These are phyloP conservation scores for Oehlia diaphana DNA, from an alignment of 192 early-diverging fungal species.

Conservation along the genomic window DNA sequence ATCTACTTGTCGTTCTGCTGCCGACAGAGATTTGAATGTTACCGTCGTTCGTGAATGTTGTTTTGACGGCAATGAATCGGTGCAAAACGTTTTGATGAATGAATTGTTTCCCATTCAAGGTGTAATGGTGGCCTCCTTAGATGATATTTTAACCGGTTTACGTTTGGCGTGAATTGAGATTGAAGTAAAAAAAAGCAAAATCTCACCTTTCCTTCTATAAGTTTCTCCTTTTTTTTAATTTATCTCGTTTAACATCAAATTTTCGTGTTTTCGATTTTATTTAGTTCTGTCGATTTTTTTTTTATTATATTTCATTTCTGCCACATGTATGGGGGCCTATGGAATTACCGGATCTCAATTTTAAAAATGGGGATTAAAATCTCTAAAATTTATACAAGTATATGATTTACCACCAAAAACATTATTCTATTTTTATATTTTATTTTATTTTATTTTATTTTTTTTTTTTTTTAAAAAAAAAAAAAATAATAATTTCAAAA, in stretches of 20 bases:
- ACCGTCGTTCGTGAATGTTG: constrained; percentile 28
- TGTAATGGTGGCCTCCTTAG: constrained; percentile 13
- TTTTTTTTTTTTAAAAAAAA: background rate
- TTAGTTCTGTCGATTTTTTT: background rate
- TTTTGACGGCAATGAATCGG: constrained; percentile 18
- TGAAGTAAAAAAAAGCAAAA: background rate
- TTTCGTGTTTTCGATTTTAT: background rate
- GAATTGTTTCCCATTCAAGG: constrained; percentile 25
- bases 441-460: background rate
- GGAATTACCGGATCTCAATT: background rate
- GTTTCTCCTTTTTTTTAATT: background rate
- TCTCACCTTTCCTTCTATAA: background rate
- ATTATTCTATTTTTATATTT: background rate
- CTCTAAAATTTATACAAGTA: background rate
- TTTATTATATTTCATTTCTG: background rate
- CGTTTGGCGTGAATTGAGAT: background rate
- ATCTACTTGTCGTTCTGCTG: constrained; percentile 15
- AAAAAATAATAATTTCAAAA: background rate
- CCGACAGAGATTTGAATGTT: constrained; percentile 11
- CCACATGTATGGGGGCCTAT: background rate
- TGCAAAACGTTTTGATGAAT: constrained; percentile 29
- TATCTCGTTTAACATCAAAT: background rate
- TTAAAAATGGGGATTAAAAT: background rate
- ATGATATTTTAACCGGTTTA: constrained; percentile 1
- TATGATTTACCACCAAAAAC: background rate